phyloP scores from a whole-genome alignment of 306 rosid genomes.

The Trifolium repens region DNA sequence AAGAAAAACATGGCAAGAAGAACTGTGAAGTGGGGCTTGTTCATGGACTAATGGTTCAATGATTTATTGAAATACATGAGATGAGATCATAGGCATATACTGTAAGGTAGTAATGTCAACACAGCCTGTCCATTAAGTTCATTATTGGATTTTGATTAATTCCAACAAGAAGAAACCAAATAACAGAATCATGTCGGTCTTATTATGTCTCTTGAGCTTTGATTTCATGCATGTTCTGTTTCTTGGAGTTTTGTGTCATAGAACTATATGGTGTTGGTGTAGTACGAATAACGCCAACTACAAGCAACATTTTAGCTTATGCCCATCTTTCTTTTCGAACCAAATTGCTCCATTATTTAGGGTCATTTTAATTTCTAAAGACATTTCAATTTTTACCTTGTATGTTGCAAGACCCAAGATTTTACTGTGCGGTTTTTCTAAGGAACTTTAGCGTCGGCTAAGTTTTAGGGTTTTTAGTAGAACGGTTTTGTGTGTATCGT shows the following conservation, averaged over 20 bases:
- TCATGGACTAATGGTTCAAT: constrained; percentile 32
- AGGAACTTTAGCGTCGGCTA: no score
- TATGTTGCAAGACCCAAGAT: no score
- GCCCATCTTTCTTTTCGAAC: constrained; percentile 37
- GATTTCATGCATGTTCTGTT: constrained; percentile 50
- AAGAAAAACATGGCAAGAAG: not conserved
- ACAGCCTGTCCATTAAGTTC: constrained; percentile 39
- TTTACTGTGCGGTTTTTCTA: no score
- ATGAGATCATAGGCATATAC: not conserved
- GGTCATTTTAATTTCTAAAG: no score
- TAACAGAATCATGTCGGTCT: constrained; percentile 62
- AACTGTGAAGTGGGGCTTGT: constrained; percentile 42
- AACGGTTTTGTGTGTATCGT: no score
- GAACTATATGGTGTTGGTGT: constrained; percentile 27
- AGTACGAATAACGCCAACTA: constrained; percentile 46
- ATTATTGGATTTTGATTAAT: constrained; percentile 30
- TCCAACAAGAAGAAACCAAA: constrained; percentile 71
- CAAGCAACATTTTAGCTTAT: constrained; percentile 23
- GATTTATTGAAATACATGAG: constrained; percentile 32
- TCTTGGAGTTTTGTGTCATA: constrained; percentile 59
- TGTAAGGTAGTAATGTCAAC: constrained; percentile 39
- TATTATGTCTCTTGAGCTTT: constrained; percentile 52
- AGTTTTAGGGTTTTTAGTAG: no score
- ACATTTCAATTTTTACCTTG: no score
- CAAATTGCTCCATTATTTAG: constrained; percentile 8